These are phyloP conservation scores for Cylindrotheca fusiformis DNA, from an alignment of 108 stramenopile genomes.

Conservation along the genomic window DNA sequence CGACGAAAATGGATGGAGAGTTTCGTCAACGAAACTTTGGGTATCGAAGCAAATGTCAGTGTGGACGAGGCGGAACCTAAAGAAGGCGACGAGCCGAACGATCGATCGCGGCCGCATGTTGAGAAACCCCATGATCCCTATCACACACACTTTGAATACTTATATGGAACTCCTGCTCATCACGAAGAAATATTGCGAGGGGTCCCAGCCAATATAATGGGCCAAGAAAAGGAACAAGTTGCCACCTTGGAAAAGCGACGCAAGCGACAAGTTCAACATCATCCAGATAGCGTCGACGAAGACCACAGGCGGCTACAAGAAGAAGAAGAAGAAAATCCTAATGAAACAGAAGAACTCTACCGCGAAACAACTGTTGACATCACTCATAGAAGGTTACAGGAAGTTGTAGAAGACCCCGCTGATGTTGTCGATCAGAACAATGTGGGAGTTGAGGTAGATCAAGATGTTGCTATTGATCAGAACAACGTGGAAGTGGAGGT, in stretches of 20 bases:
- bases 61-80: constrained; percentile 6
- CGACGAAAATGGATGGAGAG: constrained; percentile 70
- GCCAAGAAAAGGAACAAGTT: constrained; percentile 51
- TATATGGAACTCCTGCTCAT: constrained; percentile 27
- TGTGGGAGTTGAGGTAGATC: not conserved
- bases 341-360: constrained; percentile 2
- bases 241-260: constrained; percentile 50
- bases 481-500: not conserved
- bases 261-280: constrained; percentile 16
- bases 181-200: constrained; percentile 51
- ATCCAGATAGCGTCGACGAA: constrained; percentile 24
- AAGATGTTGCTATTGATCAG: not conserved
- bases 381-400: constrained; percentile 23
- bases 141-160: constrained; percentile 75
- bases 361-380: constrained; percentile 6
- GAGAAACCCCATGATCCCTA: constrained; percentile 73
- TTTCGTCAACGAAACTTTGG: constrained; percentile 54
- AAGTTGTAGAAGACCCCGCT: constrained; percentile 7
- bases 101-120: constrained; percentile 7
- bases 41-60: constrained; percentile 17
- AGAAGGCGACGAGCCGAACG: constrained; percentile 16
- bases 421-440: constrained; percentile 9
- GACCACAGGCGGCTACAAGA: constrained; percentile 1
- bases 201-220: constrained; percentile 58
- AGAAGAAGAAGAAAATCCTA: constrained; percentile 10